Conservation (phyloP, 805 yeast species). For the Starmerella kuoi region DNA sequence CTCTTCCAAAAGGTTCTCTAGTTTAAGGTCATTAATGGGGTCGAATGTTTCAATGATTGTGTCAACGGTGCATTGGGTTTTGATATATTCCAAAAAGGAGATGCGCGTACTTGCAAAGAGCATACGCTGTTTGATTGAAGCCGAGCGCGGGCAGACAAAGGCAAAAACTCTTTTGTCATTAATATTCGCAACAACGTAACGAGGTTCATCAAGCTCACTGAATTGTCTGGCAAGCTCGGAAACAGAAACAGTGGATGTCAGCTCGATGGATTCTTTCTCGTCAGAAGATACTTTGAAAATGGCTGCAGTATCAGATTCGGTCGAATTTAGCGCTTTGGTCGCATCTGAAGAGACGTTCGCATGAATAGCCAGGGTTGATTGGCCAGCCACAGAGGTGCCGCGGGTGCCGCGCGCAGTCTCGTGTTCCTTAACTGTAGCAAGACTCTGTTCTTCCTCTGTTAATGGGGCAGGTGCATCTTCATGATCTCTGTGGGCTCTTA, state of each 20-base stretch:
- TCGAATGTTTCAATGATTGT: slow-evolving; percentile 17
- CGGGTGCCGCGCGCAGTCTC: slow-evolving; percentile 33
- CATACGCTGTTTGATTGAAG: slow-evolving; percentile 86
- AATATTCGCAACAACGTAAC: slow-evolving; percentile 34
- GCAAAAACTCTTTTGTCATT: slow-evolving; percentile 42
- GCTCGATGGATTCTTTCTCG: slow-evolving; percentile 37
- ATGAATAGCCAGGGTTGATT: slow-evolving; percentile 17
- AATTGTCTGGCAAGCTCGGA: slow-evolving; percentile 29
- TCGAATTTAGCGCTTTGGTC: slow-evolving; percentile 18
- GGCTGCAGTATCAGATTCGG: slow-evolving; percentile 17
- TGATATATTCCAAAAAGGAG: slow-evolving; percentile 25
- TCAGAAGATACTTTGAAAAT: slow-evolving; percentile 39
- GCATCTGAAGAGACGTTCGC: slow-evolving; percentile 20
- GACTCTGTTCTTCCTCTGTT: slow-evolving; percentile 46
- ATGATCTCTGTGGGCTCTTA: slow-evolving; percentile 33
- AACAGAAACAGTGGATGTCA: slow-evolving; percentile 26
- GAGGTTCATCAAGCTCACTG: slow-evolving; percentile 36
- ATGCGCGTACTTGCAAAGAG: slow-evolving; percentile 66
- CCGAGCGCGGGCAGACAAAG: slow-evolving; percentile 81
- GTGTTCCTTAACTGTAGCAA: slow-evolving; percentile 35
- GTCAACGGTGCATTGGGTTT: slow-evolving; percentile 7
- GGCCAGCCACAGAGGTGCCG: slow-evolving; percentile 20
- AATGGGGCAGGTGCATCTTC: slow-evolving; percentile 36
- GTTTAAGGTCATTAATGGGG: slow-evolving; percentile 13
- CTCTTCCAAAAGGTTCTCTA: slow-evolving; percentile 3